phyloP scores from a whole-genome alignment of 2,329 filamentous ascomycete species.

The Arthrobotrys megalospora region DNA sequence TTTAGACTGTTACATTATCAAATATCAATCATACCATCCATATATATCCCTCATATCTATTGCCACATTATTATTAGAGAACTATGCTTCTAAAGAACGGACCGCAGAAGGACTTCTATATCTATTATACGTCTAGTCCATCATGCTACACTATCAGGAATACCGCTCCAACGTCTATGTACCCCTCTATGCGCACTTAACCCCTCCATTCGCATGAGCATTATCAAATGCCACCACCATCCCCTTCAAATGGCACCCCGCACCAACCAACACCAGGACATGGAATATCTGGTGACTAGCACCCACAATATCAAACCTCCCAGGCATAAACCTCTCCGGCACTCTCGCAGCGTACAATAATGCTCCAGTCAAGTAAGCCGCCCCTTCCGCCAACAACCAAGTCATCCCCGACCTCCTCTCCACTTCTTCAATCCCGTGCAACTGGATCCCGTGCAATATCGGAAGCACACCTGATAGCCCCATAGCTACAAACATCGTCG shows the following conservation, averaged over 20 bases:
- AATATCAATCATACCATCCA: slow-evolving; percentile 28
- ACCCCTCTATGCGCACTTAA: slow-evolving; percentile 10
- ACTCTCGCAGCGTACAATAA: slow-evolving; percentile 87
- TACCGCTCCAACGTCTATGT: neutral
- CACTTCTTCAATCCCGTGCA: slow-evolving; percentile 78
- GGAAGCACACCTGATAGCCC: slow-evolving; percentile 88
- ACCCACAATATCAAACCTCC: slow-evolving; percentile 89
- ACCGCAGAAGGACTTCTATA: neutral
- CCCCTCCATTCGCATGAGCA: slow-evolving; percentile 74
- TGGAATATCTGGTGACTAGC: slow-evolving; percentile 98
- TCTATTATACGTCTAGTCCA: neutral
- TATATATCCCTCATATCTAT: slow-evolving; percentile 19
- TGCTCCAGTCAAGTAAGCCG: slow-evolving; percentile 87
- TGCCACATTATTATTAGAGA: neutral
- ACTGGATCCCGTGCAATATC: slow-evolving; percentile 79
- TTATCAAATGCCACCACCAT: slow-evolving; percentile 89
- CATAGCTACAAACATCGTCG: slow-evolving; percentile 89
- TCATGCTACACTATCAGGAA: neutral
- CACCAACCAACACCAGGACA: slow-evolving; percentile 86
- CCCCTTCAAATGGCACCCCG: slow-evolving; percentile 83
- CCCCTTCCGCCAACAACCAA: slow-evolving; percentile 85
- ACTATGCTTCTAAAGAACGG: neutral
- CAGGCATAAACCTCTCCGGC: slow-evolving; percentile 84
- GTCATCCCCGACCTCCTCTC: slow-evolving; percentile 82
- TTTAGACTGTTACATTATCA: slow-evolving; percentile 51